Base-by-base conservation (phyloP, 1,284 basidiomycete genomes). In the Mycosarcoma mackinlayi region DNA sequence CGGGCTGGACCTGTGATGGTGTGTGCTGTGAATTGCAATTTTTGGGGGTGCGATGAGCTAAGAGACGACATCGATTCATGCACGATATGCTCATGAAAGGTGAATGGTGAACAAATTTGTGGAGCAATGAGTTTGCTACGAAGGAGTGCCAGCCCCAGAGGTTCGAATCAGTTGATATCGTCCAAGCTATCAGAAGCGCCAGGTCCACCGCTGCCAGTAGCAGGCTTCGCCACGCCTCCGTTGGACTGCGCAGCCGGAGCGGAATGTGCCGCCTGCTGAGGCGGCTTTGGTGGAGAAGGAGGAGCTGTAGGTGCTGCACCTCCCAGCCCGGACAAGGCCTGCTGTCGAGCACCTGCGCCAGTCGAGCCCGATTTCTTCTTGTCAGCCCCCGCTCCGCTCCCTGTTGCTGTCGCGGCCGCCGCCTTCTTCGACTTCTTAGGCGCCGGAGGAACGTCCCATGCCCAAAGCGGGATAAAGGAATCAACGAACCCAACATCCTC, bases 401-500 rank as follows among this genome's bases (percentile, higher is more conserved):
- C 28, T 9, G 37, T 39, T 5, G 58, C 38, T 1, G 16, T 50
- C 1, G 35, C 23, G 9, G 35, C 33, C 4, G 57, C 31, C 58
- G 75, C 75, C 35, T 93, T 94, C 85, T 92, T 93, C 66, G 75
- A 76, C 67, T 76, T 76, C 55, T 74, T 72, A 11, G 61, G 52
- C 16, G 78, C 73, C n/a, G 84, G 78, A 13, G 94, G 92, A 48
- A 94, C 79, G 82, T 98, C 95, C 93, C 94, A 99, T 73, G 93
- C 94, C 93, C 93, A 99, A 6, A 92, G 84, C 13, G 95, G 96
- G 76, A 96, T 93, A 84, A 98, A 99, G 0, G 94, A 97, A 59
- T 98, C 95, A 80, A 98, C 95, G 83, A 98, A 96, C 83, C 96
- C 95, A 57, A 98, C 96, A 81, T 98, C 95, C 30, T 95, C 95